These are phyloP conservation scores for Populus nigra DNA, from an alignment of 345 rosid species.

Conservation along the genomic window DNA sequence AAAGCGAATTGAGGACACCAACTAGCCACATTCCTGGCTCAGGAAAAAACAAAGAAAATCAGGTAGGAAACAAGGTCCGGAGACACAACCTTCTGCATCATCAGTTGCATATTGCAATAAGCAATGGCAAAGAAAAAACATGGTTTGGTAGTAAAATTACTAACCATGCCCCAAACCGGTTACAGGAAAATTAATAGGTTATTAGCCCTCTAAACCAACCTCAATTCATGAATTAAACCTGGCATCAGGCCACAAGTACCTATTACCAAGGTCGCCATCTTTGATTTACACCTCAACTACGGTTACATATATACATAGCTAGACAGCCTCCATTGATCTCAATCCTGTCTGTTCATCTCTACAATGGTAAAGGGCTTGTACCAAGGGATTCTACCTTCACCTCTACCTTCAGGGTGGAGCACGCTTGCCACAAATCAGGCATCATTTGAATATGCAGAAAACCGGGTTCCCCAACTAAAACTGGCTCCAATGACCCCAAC, in stretches of 20 bases:
- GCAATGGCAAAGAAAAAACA: neutral
- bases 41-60: too few species aligned
- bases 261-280: conserved; percentile 12
- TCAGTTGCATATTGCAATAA: neutral
- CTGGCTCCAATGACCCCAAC: neutral
- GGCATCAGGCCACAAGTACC: conserved; percentile 12
- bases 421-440: neutral
- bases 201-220: conserved; percentile 7
- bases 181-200: neutral
- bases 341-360: neutral
- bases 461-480: neutral
- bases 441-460: neutral
- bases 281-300: conserved; percentile 26
- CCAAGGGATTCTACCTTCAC: neutral
- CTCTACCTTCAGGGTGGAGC: conserved; percentile 7
- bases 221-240: conserved; percentile 12
- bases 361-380: conserved; percentile 3
- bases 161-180: conserved; percentile 7
- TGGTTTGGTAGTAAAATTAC: conserved; percentile 4
- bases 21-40: neutral
- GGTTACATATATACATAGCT: conserved; percentile 22
- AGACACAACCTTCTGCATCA: neutral
- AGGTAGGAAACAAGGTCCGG: neutral
- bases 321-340: conserved; percentile 4
- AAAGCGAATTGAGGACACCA: neutral